phyloP scores from a whole-genome alignment of 306 rosid genomes.

The Prunus fruticosa region DNA sequence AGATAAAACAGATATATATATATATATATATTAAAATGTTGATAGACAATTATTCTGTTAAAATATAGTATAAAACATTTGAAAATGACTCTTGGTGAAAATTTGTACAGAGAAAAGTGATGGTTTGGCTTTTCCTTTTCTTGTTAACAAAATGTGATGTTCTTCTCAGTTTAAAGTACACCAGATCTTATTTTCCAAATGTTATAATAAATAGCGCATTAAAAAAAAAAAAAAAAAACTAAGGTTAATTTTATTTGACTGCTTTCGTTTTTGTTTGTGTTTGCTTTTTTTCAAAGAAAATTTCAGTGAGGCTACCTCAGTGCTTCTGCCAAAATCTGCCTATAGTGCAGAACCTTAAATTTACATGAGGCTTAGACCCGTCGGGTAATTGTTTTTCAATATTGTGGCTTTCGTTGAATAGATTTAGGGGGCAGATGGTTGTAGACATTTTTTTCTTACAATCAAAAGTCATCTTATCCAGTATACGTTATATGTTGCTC shows the following conservation, averaged over 20 bases:
- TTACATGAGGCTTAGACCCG: background rate
- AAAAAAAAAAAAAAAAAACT: background rate
- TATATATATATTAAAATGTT: too few species aligned
- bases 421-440: background rate
- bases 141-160: background rate
- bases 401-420: background rate
- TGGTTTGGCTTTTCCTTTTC: background rate
- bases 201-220: background rate
- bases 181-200: background rate
- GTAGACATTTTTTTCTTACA: background rate
- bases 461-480: conserved; percentile 6
- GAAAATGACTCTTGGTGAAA: background rate
- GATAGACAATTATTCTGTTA: background rate
- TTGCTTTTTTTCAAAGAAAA: background rate
- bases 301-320: background rate
- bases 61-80: too few species aligned
- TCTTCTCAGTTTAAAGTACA: background rate
- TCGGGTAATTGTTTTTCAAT: background rate
- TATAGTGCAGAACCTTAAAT: background rate
- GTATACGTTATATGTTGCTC: conserved; percentile 12
- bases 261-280: background rate
- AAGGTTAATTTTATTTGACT: background rate
- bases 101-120: background rate
- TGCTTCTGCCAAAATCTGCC: background rate
- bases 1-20: too few species aligned